phyloP scores from a whole-genome alignment of 2,329 filamentous ascomycete species.

The Juglanconis oblonga region DNA sequence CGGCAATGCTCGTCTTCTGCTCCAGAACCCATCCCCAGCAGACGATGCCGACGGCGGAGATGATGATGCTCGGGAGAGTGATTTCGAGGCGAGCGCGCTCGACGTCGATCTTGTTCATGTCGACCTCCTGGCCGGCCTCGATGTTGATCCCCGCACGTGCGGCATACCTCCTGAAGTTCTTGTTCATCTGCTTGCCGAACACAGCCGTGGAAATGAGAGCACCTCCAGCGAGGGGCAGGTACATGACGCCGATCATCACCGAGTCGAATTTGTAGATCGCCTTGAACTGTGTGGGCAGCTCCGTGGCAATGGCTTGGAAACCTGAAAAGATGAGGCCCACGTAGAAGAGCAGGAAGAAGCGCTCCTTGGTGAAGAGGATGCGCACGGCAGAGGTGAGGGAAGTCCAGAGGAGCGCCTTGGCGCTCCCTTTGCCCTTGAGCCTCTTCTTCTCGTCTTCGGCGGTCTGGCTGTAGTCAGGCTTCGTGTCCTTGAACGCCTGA shows the following conservation, averaged over 20 bases:
- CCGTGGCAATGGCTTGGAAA: conserved; percentile 31
- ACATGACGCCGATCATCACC: conserved; percentile 41
- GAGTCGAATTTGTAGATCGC: conserved; percentile 32
- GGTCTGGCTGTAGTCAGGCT: conserved; percentile 1
- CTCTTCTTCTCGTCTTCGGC: neutral
- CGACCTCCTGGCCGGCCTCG: conserved; percentile 40
- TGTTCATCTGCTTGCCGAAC: conserved; percentile 54
- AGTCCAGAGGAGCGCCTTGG: conserved; percentile 26
- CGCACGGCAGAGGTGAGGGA: conserved; percentile 30
- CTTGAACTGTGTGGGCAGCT: conserved; percentile 31
- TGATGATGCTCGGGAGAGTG: conserved; percentile 36
- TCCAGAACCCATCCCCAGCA: conserved; percentile 43
- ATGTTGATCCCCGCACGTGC: conserved; percentile 44
- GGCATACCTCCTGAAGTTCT: conserved; percentile 57
- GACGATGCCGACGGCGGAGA: conserved; percentile 40
- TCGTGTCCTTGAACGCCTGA: conserved; percentile 20
- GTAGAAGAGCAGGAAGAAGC: conserved; percentile 31
- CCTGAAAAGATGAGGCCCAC: conserved; percentile 34
- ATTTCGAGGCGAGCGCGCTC: conserved; percentile 34
- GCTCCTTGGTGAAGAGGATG: conserved; percentile 34
- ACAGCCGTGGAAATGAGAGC: conserved; percentile 33
- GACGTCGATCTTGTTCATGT: conserved; percentile 34
- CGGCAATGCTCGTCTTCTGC: conserved; percentile 34
- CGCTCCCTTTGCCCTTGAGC: neutral
- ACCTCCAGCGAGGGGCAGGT: conserved; percentile 36